phyloP scores from a whole-genome alignment of 352 stramenopile genomes.

The Phytophthora megakarya region DNA sequence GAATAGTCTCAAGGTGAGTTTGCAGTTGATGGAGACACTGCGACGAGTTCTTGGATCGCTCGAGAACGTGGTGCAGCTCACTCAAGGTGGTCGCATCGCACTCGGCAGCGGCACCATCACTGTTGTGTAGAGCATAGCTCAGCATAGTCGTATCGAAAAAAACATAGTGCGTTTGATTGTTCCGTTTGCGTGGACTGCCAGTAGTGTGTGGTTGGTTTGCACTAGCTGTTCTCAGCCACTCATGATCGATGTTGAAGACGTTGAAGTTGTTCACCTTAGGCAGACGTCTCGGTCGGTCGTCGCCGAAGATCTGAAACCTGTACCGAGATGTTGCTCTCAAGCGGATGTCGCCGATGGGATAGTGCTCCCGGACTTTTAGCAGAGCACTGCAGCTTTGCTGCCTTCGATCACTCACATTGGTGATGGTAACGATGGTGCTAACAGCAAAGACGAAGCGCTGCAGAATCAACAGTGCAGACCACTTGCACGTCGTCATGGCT shows the following conservation, averaged over 20 bases:
- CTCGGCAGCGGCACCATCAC: conserved; percentile 2
- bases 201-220: no score
- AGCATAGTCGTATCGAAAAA: background rate
- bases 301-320: no score
- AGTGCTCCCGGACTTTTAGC: background rate
- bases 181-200: background rate
- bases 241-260: background rate
- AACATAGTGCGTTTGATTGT: background rate
- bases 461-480: background rate
- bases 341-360: background rate
- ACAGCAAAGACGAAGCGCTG: background rate
- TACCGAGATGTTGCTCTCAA: background rate
- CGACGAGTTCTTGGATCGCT: conserved; percentile 33
- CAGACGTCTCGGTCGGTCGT: no score
- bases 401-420: no score
- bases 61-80: conserved; percentile 25
- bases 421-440: background rate
- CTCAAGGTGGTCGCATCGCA: conserved; percentile 19
- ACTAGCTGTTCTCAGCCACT: background rate
- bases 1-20: conserved; percentile 25
- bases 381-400: background rate
- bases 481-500: background rate
- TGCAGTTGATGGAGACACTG: conserved; percentile 42
- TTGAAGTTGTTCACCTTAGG: background rate
- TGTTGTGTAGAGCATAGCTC: background rate